phyloP scores from a whole-genome alignment of 2,329 filamentous ascomycete genomes.

The Annulohypoxylon truncatum region DNA sequence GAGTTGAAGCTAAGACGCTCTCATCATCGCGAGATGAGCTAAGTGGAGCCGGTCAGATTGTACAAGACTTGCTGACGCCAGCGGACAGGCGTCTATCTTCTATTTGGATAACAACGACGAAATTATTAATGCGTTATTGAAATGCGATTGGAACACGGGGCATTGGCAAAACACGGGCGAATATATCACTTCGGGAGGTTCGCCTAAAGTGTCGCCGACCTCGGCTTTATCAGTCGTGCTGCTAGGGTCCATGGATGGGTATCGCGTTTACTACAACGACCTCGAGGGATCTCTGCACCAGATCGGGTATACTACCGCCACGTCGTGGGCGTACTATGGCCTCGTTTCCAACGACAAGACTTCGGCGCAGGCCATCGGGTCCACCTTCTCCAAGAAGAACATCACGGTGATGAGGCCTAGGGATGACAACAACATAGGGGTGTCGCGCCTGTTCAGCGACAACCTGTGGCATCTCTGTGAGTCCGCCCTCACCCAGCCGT shows the following conservation, averaged over 20 bases:
- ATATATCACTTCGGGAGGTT: conserved; percentile 47
- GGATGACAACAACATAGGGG: conserved; percentile 50
- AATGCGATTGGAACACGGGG: conserved; percentile 53
- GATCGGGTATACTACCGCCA: conserved; percentile 48
- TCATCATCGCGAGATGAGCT: conserved; percentile 18
- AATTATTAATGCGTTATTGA: conserved; percentile 50
- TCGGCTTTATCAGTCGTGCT: conserved; percentile 50
- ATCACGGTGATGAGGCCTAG: conserved; percentile 52
- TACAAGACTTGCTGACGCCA: conserved; percentile 36
- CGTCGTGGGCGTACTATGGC: conserved; percentile 49
- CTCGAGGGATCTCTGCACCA: conserved; percentile 48
- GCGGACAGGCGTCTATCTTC: conserved; percentile 52
- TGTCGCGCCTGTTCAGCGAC: conserved; percentile 47
- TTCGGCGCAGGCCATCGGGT: conserved; percentile 46
- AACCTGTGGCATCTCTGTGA: conserved; percentile 52
- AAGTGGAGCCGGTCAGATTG: conserved; percentile 18
- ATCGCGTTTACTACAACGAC: conserved; percentile 56
- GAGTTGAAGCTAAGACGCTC: conserved; percentile 46
- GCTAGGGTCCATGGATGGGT: conserved; percentile 50
- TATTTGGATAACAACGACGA: conserved; percentile 48
- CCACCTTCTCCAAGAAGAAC: conserved; percentile 49
- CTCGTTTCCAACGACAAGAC: conserved; percentile 50
- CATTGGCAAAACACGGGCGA: conserved; percentile 49
- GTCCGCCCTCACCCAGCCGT: conserved; percentile 8
- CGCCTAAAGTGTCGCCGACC: conserved; percentile 44